phyloP scores from a whole-genome alignment of 306 rosid genomes.

The Urtica urens region DNA sequence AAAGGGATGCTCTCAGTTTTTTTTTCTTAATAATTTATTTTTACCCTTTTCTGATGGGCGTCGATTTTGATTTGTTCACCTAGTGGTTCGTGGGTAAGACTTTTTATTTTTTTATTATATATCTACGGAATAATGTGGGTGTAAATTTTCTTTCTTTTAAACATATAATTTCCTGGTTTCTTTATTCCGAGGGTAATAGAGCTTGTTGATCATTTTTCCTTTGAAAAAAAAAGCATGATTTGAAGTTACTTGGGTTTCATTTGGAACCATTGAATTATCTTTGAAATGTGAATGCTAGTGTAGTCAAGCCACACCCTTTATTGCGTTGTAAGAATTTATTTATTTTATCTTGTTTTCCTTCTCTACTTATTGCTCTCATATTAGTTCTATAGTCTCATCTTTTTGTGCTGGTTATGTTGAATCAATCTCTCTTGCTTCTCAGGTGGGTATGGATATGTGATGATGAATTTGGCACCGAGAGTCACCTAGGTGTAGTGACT shows the following conservation, averaged over 20 bases:
- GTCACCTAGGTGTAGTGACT: slow-evolving; percentile 18
- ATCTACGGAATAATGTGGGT: slow-evolving; percentile 18
- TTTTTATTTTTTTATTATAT: slow-evolving; percentile 17
- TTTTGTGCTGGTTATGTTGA: slow-evolving; percentile 6
- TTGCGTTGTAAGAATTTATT: slow-evolving; percentile 2
- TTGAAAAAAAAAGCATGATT: neutral
- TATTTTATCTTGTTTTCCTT: neutral
- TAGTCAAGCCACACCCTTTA: slow-evolving; percentile 12
- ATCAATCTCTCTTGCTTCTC: slow-evolving; percentile 21
- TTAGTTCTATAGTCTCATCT: neutral
- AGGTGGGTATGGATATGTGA: slow-evolving; percentile 43
- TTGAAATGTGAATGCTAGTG: slow-evolving; percentile 15
- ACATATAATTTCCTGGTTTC: too few species aligned
- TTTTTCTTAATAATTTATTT: slow-evolving; percentile 11
- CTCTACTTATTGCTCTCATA: neutral
- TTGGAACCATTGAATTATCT: slow-evolving; percentile 15
- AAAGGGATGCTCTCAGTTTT: slow-evolving; percentile 64
- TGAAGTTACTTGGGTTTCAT: slow-evolving; percentile 13
- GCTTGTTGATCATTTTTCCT: slow-evolving; percentile 6
- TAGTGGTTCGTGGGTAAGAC: slow-evolving; percentile 20
- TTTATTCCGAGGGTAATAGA: slow-evolving; percentile 8
- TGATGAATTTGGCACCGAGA: slow-evolving; percentile 20
- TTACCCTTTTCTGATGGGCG: slow-evolving; percentile 17
- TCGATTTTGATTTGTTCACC: slow-evolving; percentile 23
- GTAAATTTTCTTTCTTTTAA: too few species aligned